phyloP scores from a whole-genome alignment of 345 rosid species.

The Syzygium jambos region DNA sequence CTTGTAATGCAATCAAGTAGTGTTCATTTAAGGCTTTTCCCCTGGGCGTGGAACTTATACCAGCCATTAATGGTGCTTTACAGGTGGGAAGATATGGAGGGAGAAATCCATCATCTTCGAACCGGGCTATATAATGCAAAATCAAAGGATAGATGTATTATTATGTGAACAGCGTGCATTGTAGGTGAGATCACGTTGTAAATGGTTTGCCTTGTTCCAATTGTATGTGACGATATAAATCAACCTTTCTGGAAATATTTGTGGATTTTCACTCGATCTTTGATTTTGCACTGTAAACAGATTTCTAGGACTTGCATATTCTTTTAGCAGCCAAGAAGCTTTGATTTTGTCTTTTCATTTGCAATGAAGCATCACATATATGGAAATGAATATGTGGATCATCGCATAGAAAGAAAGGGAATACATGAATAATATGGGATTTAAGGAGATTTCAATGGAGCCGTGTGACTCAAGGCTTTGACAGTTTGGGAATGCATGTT shows the following conservation, averaged over 20 bases:
- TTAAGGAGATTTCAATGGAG: neutral
- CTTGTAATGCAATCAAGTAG: neutral
- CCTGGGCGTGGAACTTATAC: neutral
- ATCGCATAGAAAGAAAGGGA: neutral
- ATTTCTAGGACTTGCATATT: neutral
- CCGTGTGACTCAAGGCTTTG: neutral
- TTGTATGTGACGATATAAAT: neutral
- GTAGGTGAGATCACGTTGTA: constrained; percentile 1
- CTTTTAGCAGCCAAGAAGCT: neutral
- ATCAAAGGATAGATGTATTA: constrained; percentile 27
- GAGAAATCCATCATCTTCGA: constrained; percentile 37
- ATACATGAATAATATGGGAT: neutral
- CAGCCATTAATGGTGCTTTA: neutral
- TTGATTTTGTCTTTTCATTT: neutral
- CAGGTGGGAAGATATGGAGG: constrained; percentile 57
- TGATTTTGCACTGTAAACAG: neutral
- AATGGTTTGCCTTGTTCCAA: neutral
- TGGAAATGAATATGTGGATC: neutral
- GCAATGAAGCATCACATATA: neutral
- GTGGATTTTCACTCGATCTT: neutral
- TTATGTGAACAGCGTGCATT: neutral
- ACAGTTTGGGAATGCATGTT: neutral
- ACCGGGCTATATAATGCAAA: constrained; percentile 58
- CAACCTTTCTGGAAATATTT: neutral
- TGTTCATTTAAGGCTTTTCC: neutral